These are phyloP conservation scores for Chrysanthemum lavandulifolium DNA, from an alignment of 129 eudicot species.

Conservation along the genomic window DNA sequence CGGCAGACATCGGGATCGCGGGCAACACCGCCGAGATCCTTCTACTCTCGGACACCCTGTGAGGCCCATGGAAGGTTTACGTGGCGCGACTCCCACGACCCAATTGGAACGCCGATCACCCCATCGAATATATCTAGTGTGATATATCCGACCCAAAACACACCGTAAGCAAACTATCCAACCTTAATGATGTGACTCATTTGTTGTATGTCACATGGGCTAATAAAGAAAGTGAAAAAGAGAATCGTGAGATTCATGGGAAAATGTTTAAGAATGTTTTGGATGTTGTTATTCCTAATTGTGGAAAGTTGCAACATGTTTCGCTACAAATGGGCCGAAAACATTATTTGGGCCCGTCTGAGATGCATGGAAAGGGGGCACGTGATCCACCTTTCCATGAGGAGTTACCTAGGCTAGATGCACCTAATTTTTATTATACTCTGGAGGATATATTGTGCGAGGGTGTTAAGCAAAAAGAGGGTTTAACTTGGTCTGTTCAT, in stretches of 20 bases:
- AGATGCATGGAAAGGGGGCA: conserved; percentile 34
- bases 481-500: conserved; percentile 73
- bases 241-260: conserved; percentile 54
- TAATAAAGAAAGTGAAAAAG: conserved; percentile 41
- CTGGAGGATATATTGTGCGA: conserved; percentile 56
- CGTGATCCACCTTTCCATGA: conserved; percentile 62
- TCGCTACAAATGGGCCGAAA: conserved; percentile 70
- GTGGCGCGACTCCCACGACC: conserved; percentile 80
- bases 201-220: conserved; percentile 80
- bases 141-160: conserved; percentile 50
- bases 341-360: conserved; percentile 53
- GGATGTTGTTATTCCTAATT: conserved; percentile 52
- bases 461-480: conserved; percentile 42
- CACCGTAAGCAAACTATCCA: conserved; percentile 43
- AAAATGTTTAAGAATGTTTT: conserved; percentile 65
- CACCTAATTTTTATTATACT: conserved; percentile 53
- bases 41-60: conserved; percentile 72
- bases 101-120: conserved; percentile 64
- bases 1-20: conserved; percentile 83
- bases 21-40: conserved; percentile 87
- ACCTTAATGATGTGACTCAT: conserved; percentile 62
- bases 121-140: conserved; percentile 68
- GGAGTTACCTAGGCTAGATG: conserved; percentile 54
- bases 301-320: conserved; percentile 60
- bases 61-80: conserved; percentile 93